A percentile compares a stretch with the other conserved stretches of the same genome.
These are phyloP conservation scores for Aurinia saxatilis DNA, from an alignment of 345 rosid genomes.

Conservation along the genomic window DNA sequence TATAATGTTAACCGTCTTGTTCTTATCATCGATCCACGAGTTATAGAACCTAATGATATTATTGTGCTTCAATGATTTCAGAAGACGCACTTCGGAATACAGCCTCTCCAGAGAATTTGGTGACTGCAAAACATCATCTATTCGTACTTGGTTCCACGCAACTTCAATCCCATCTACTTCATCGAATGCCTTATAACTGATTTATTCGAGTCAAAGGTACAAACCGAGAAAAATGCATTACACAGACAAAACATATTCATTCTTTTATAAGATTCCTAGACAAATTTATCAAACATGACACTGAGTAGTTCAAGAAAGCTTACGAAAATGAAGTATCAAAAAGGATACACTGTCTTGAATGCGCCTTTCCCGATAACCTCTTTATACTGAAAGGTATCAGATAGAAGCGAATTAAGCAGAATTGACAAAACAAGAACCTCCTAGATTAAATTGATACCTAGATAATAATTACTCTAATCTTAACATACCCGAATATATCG, in stretches of 20 bases:
- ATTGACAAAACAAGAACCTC: too few relatives aligned
- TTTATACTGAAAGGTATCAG: constrained; percentile 45
- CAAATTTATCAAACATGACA: neutral
- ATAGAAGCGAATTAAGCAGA: neutral
- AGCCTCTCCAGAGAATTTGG: constrained; percentile 81
- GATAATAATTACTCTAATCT: too few relatives aligned
- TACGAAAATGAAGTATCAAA: neutral
- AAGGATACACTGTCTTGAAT: constrained; percentile 79
- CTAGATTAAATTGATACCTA: neutral
- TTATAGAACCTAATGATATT: constrained; percentile 72
- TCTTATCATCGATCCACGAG: constrained; percentile 92
- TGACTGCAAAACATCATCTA: constrained; percentile 88
- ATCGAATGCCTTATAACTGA: constrained; percentile 91
- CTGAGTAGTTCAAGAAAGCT: neutral
- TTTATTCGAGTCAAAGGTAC: constrained; percentile 28
- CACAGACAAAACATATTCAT: neutral
- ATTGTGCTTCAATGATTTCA: constrained; percentile 76
- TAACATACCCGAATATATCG: constrained; percentile 52
- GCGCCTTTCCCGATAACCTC: constrained; percentile 74
- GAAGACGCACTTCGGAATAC: constrained; percentile 84
- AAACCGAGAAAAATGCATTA: constrained; percentile 8
- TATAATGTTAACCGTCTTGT: constrained; percentile 83
- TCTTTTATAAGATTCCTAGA: neutral
- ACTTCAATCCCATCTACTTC: constrained; percentile 94
- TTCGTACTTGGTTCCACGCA: constrained; percentile 93